Conservation (phyloP, 305 asterid species). For the Withania somnifera region DNA sequence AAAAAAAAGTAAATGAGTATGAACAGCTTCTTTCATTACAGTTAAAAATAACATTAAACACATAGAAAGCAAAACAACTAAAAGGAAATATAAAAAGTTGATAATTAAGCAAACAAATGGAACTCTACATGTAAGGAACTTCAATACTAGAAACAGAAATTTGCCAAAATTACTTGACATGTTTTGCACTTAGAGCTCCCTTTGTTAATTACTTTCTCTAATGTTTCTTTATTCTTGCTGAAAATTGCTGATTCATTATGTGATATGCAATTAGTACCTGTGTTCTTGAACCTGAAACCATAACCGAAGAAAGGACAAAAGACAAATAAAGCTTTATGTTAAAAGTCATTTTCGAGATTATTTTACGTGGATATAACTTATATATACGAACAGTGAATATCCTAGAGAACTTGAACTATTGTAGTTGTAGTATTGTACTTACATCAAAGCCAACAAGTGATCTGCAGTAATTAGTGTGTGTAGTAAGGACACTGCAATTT, state of each 20-base stretch:
- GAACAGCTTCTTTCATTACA: conserved; percentile 8
- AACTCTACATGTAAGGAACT: conserved; percentile 5
- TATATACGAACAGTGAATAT: neutral
- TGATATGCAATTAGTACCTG: conserved; percentile 24
- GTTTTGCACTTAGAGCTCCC: neutral
- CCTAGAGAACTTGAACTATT: too few species aligned
- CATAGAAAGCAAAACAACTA: neutral
- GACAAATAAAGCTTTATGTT: neutral
- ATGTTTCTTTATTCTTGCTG: neutral
- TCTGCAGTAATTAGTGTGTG: conserved; percentile 59
- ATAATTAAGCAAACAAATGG: neutral
- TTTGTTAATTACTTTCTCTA: neutral
- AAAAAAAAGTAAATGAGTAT: neutral
- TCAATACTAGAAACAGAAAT: neutral
- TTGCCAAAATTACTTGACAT: neutral
- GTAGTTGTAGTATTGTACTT: neutral
- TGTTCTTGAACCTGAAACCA: conserved; percentile 55
- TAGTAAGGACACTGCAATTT: conserved; percentile 47
- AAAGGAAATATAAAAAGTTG: neutral
- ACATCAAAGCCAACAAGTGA: conserved; percentile 73
- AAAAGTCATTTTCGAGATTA: neutral
- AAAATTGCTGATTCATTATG: neutral
- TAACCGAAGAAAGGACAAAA: neutral
- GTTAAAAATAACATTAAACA: neutral
- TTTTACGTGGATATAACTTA: neutral